Conservation (phyloP, 2,329 filamentous ascomycete genomes). For the Beauveria rudraprayagi region DNA sequence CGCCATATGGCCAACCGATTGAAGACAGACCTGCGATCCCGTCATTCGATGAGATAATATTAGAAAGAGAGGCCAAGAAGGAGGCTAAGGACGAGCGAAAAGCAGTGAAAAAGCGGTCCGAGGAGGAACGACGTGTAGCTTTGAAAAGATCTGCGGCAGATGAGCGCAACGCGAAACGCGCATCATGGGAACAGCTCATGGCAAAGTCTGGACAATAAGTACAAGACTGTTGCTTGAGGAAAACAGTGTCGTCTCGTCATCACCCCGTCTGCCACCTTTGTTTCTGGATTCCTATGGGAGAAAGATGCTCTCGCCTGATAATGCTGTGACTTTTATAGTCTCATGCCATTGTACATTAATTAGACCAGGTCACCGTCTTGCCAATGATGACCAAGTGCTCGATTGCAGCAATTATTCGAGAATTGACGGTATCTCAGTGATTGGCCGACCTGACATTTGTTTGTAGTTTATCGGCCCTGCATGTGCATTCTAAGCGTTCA, state of each 20-base stretch:
- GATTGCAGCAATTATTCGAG: too few species aligned
- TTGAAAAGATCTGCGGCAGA: slow-evolving; percentile 20
- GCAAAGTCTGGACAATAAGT: neutral
- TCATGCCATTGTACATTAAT: neutral
- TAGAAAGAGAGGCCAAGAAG: slow-evolving; percentile 44
- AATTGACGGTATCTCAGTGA: neutral
- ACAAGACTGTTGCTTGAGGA: too few species aligned
- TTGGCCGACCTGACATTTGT: neutral
- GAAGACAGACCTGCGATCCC: slow-evolving; percentile 58
- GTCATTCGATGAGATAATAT: slow-evolving; percentile 52
- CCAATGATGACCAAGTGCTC: neutral
- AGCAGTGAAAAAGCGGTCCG: slow-evolving; percentile 18
- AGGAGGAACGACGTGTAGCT: slow-evolving; percentile 13
- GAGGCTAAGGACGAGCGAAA: slow-evolving; percentile 49
- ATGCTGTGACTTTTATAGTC: neutral
- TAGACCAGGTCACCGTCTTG: neutral
- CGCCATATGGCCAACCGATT: slow-evolving; percentile 56
- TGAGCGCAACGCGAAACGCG: slow-evolving; percentile 19
- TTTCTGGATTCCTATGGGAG: neutral
- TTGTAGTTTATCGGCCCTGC: neutral
- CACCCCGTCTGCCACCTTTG: neutral
- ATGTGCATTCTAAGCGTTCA: neutral
- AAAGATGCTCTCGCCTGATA: neutral
- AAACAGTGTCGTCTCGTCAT: neutral
- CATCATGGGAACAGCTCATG: slow-evolving; percentile 12